Evolutionary conservation across 257 asterid genomes (phyloP).

Genomic region (Solanum clarkiae): DNA sequence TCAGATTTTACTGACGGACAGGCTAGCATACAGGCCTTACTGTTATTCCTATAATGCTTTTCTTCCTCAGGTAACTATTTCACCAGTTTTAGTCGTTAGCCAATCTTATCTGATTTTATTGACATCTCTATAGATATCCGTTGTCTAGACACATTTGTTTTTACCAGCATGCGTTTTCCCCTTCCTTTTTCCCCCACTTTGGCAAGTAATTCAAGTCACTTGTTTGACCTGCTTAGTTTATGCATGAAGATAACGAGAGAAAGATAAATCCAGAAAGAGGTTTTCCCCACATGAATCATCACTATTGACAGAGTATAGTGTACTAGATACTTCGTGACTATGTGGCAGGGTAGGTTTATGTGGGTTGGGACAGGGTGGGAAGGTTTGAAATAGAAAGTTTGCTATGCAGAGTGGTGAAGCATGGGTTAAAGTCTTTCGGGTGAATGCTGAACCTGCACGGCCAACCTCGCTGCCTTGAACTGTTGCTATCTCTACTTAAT

Average conservation of each 20-base stretch:
- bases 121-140: neutral
- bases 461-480: neutral
- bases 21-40: conserved; percentile 58
- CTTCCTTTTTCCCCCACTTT: neutral
- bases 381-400: no score
- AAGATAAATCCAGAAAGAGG: neutral
- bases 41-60: neutral
- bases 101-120: neutral
- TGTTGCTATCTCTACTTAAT: neutral
- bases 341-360: no score
- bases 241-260: neutral
- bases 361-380: no score
- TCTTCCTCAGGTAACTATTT: neutral
- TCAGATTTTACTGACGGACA: conserved; percentile 85
- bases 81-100: neutral
- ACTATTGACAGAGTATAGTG: neutral
- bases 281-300: neutral
- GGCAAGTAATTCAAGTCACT: neutral
- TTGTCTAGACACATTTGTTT: neutral
- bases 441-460: neutral
- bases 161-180: neutral
- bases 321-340: neutral
- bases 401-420: no score
- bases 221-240: neutral
- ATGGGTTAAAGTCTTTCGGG: neutral